Conservation (phyloP, 1,139 yeast genomes). For the Zygotorulaspora mrakii region DNA sequence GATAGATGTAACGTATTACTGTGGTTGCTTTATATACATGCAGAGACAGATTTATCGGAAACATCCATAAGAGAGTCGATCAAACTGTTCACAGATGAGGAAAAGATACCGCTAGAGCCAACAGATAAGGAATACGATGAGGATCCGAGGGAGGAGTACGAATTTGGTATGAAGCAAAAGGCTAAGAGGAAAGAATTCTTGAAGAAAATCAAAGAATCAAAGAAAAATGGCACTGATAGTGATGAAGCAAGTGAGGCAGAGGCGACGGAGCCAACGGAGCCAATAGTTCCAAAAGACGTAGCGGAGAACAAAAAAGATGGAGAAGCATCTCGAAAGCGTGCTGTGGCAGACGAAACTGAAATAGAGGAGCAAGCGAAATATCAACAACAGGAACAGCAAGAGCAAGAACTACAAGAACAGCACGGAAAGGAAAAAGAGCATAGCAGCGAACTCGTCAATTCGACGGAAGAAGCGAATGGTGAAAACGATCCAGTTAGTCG, state of each 20-base stretch:
- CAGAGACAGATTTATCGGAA: conserved; percentile 63
- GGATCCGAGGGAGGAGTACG: conserved; percentile 18
- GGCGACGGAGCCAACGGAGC: too few species aligned
- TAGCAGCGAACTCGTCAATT: not conserved
- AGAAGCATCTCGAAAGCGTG: not conserved
- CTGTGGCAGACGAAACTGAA: conserved; percentile 2
- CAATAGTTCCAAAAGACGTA: too few species aligned
- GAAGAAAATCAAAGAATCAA: conserved; percentile 6
- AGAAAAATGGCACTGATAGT: not conserved
- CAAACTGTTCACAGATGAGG: conserved; percentile 63
- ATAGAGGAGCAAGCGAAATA: conserved; percentile 6
- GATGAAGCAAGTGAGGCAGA: conserved; percentile 3
- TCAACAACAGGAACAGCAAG: conserved; percentile 9
- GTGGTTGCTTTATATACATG: conserved; percentile 78
- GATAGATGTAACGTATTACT: conserved; percentile 70
- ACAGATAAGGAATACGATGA: conserved; percentile 52
- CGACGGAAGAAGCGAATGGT: not conserved
- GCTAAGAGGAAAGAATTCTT: conserved; percentile 57
- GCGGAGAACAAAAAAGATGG: not conserved
- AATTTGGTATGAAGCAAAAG: conserved; percentile 68
- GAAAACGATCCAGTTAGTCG: conserved; percentile 3
- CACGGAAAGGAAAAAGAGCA: conserved; percentile 4
- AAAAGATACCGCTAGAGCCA: conserved; percentile 47
- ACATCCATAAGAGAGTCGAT: conserved; percentile 44
- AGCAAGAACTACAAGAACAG: conserved; percentile 3